Base-by-base conservation (phyloP, 179 eudicot species). In the Pouteria campechiana region DNA sequence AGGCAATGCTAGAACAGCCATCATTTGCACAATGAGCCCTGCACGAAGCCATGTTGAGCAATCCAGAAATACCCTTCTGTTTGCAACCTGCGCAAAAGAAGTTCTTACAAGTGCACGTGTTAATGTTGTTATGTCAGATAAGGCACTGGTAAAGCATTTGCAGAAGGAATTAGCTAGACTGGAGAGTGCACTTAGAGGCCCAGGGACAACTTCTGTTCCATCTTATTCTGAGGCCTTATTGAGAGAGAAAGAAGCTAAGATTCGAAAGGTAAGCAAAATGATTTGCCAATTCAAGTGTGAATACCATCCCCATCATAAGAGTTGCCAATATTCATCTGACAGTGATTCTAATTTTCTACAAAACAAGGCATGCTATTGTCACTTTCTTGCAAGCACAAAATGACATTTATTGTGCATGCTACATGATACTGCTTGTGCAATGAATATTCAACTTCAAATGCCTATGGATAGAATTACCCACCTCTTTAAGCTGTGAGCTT, bases 21-120 rank as follows among this genome's bases (percentile, higher is more conserved):
- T 92, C 63, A 92, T 92, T 48, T 92, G 99, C 58, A 92, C 96
- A 17, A 66, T 92, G 78, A 92, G 96, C 63, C 99, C 99, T 41
- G 99, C 94, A 48, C 67, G 94, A 44, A 75, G 54, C 52, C 96
- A 83, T 50, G 96, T 92, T 44, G 96, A 92, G 86, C 99, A 92
- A 62, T 92, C 99, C 32, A 88, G 94, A 66, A 92, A 92, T 54
- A 92, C 99, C 1, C 76, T 92, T 34, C 62, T 83, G 52, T 92
- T 92, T 58, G 99, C 99, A 50, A 82, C 93, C 57, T 87, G 96
- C 64, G 99, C 99, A 28, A 87, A 92, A 61, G 93, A 92, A 78
- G 99, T 92, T 41, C 54, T 74, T 0, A 92, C 96, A 27, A 87
- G 74, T 55, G 94, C 96, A 11, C 82, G 72, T 58, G 94, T 92